These are phyloP conservation scores for Vaccinium myrtillus DNA, from an alignment of 148 eudicot genomes.

Conservation along the genomic window DNA sequence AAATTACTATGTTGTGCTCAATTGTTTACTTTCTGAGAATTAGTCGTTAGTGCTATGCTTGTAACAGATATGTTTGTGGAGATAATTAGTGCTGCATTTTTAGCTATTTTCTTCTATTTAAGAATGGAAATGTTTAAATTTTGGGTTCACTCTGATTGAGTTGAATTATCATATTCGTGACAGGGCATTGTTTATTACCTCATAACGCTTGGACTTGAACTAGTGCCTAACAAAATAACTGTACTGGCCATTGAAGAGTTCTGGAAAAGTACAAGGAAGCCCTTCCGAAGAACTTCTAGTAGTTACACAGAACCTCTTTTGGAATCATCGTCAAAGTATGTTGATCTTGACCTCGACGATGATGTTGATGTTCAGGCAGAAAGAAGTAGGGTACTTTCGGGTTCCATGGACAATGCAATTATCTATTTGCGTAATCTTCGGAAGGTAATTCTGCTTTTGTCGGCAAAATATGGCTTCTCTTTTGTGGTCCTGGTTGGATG, in stretches of 20 bases:
- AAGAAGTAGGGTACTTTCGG: constrained; percentile 80
- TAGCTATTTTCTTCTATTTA: neutral
- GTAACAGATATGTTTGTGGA: neutral
- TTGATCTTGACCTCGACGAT: constrained; percentile 51
- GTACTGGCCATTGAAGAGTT: constrained; percentile 25
- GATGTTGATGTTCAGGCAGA: constrained; percentile 82
- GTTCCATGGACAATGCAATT: constrained; percentile 71
- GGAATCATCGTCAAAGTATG: constrained; percentile 44
- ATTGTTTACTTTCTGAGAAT: neutral
- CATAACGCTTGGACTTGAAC: constrained; percentile 78
- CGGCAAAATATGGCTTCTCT: neutral
- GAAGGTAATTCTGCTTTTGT: constrained; percentile 46
- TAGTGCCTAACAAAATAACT: constrained; percentile 48
- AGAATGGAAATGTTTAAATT: neutral
- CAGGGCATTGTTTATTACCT: constrained; percentile 72
- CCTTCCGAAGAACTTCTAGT: constrained; percentile 26
- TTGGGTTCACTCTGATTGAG: neutral
- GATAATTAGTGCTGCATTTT: constrained; percentile 13
- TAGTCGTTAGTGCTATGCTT: neutral
- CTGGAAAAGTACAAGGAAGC: constrained; percentile 39
- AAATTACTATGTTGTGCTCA: neutral
- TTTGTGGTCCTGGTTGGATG: neutral
- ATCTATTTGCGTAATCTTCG: constrained; percentile 78
- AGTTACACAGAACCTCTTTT: constrained; percentile 66
- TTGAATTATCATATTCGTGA: constrained; percentile 20